phyloP scores from a whole-genome alignment of 2,329 filamentous ascomycete genomes.

The Claviceps quebecensis region DNA sequence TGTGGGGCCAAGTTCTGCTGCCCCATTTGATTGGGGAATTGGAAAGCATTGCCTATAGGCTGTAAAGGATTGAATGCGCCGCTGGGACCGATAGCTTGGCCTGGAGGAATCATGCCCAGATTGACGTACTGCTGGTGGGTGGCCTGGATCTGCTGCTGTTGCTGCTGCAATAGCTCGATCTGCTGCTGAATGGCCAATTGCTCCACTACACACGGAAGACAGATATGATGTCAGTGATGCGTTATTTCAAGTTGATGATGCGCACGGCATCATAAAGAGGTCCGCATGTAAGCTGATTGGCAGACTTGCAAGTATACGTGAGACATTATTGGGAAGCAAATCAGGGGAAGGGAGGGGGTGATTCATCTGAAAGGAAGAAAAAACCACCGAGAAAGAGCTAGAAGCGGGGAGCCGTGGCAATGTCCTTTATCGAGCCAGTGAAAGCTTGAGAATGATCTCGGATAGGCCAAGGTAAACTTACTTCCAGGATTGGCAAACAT shows the following conservation, averaged over 20 bases:
- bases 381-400: not conserved
- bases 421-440: not conserved
- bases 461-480: constrained; percentile 28
- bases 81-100: constrained; percentile 59
- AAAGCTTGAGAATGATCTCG: not conserved
- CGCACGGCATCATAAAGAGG: not conserved
- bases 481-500: constrained; percentile 56
- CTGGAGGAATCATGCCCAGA: constrained; percentile 84
- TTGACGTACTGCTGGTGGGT: constrained; percentile 96
- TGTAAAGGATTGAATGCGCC: constrained; percentile 66
- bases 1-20: constrained; percentile 66
- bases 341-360: not conserved
- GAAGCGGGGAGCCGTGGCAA: not conserved
- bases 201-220: constrained; percentile 52
- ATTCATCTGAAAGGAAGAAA: not conserved
- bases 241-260: not conserved
- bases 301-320: not conserved
- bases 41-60: constrained; percentile 72
- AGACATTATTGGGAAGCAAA: not conserved
- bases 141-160: constrained; percentile 93
- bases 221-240: not conserved
- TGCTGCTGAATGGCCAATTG: constrained; percentile 96
- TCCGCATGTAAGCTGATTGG: not conserved
- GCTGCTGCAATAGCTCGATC: constrained; percentile 92
- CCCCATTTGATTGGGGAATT: constrained; percentile 69